Base-by-base conservation (phyloP, 768 basidiomycete genomes). In the Kwoniella europaea region DNA sequence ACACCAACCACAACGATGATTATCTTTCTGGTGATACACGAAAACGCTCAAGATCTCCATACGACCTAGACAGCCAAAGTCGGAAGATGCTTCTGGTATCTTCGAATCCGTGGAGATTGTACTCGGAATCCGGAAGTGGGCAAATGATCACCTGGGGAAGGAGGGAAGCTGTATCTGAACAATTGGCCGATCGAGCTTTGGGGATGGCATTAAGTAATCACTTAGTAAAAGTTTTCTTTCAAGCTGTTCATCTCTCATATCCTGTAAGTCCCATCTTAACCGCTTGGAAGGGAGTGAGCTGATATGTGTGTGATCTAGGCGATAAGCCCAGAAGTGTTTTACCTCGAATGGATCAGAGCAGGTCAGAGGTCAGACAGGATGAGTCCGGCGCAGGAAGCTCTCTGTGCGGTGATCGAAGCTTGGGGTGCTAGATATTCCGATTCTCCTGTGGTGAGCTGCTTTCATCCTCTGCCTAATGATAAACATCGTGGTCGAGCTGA, bases 381-480 rank as follows among this genome's bases (percentile, higher is more conserved):
- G 74, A 64, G 60, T 9, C 76, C 72, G 2, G 71, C 71, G 18
- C 74, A 71, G 24, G 76, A 78, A 54, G 69, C 59, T 15, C 46
- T 78, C 20, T 75, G 74, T 24, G 74, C 74, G 3, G 70, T 74
- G 6, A 74, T 78, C 15, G 76, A 78, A 65, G 76, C 76, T 9
- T 78, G 74, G 72, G 76, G 72, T n/a, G 74, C 76, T 16, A 63
- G 74, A 46, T 78, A 75, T 53, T 78, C 76, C 3, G 76, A 78
- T 54, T 74, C 69, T 10, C 74, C 76, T 2, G 72, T 78, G 10
- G 76, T 77, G 13, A 63, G 76, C 68, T 29, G 22, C 24, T 60
- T 12, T 60, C 10, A 13, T 9, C 9, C 15, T 20, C 41, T 15
- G 46, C 22, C 0, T n/a, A 18, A n/a, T 22, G 29, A 2, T 35